A percentile compares a stretch with the other conserved stretches of the same genome.
Evolutionary conservation across 2,329 filamentous ascomycete species (phyloP).

Genomic region (Trichocomaceae sp.): DNA sequence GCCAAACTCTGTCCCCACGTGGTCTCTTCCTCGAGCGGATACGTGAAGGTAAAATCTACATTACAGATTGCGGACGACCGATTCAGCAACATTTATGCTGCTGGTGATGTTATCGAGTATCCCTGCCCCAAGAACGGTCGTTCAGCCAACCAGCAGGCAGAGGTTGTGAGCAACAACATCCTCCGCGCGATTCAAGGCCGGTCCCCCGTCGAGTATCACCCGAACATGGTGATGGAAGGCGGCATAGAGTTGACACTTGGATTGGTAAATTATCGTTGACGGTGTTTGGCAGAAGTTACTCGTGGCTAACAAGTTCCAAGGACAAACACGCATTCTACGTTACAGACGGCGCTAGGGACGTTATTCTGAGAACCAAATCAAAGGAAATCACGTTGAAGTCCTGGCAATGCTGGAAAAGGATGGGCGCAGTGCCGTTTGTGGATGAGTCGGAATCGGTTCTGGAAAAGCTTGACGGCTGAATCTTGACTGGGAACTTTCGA

Average conservation of each 20-base stretch:
- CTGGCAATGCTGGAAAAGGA: slow-evolving; percentile 36
- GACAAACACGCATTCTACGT: slow-evolving; percentile 42
- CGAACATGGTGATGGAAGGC: slow-evolving; percentile 41
- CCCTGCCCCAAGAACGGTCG: slow-evolving; percentile 49
- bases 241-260: slow-evolving; percentile 51
- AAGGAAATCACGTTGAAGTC: slow-evolving; percentile 43
- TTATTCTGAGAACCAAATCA: slow-evolving; percentile 38
- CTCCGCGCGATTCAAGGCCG: slow-evolving; percentile 41
- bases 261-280: slow-evolving; percentile 34
- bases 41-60: slow-evolving; percentile 50
- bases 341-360: slow-evolving; percentile 39
- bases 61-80: slow-evolving; percentile 49
- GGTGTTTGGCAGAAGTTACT: slow-evolving; percentile 11
- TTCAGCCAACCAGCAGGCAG: slow-evolving; percentile 50
- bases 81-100: slow-evolving; percentile 52
- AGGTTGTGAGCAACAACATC: slow-evolving; percentile 51
- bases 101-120: slow-evolving; percentile 58
- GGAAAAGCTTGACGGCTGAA: too few species aligned
- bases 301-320: slow-evolving; percentile 27
- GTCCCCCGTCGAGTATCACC: slow-evolving; percentile 36
- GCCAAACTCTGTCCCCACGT: slow-evolving; percentile 37
- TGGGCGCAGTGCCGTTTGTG: slow-evolving; percentile 43
- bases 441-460: not conserved
- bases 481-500: too few species aligned
- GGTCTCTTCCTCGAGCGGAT: slow-evolving; percentile 42